phyloP scores from a whole-genome alignment of 805 yeast species.

The Yarrowia sp. region DNA sequence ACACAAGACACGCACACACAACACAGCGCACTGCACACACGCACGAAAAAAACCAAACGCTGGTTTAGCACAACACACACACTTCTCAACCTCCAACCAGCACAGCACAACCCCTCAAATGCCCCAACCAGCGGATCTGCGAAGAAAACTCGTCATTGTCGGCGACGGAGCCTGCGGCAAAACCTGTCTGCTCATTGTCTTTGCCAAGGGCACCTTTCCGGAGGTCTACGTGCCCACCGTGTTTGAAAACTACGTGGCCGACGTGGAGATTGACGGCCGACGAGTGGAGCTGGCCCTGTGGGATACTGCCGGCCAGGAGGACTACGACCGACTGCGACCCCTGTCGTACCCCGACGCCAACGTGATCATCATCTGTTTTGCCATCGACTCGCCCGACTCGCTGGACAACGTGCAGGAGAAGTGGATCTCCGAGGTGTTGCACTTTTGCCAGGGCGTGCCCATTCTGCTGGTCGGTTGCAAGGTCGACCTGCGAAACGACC shows the following conservation, averaged over 20 bases:
- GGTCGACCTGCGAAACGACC: slow-evolving; percentile 82
- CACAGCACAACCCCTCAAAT: neutral
- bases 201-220: slow-evolving; percentile 86
- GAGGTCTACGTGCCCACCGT: slow-evolving; percentile 95
- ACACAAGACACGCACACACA: neutral
- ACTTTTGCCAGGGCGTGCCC: slow-evolving; percentile 93
- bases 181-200: slow-evolving; percentile 81
- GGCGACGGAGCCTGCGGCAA: slow-evolving; percentile 99
- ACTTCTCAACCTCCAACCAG: neutral
- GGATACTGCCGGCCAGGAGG: slow-evolving; percentile 99
- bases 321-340: slow-evolving; percentile 90
- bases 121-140: slow-evolving; percentile 35
- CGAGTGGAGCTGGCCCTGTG: slow-evolving; percentile 90
- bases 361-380: slow-evolving; percentile 87
- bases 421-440: slow-evolving; percentile 92
- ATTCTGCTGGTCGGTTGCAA: slow-evolving; percentile 91
- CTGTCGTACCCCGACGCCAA: slow-evolving; percentile 89
- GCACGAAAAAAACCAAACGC: slow-evolving; percentile 15
- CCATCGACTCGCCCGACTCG: slow-evolving; percentile 88
- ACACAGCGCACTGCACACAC: slow-evolving; percentile 16
- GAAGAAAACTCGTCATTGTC: slow-evolving; percentile 76
- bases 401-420: slow-evolving; percentile 91
- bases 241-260: slow-evolving; percentile 96
- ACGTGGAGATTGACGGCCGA: slow-evolving; percentile 87
- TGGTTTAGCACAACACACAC: neutral